A percentile compares a stretch with the other conserved stretches of the same genome.
Evolutionary conservation across 2,329 filamentous ascomycete species (phyloP).

Genomic region (Penicillium brevicompactum): DNA sequence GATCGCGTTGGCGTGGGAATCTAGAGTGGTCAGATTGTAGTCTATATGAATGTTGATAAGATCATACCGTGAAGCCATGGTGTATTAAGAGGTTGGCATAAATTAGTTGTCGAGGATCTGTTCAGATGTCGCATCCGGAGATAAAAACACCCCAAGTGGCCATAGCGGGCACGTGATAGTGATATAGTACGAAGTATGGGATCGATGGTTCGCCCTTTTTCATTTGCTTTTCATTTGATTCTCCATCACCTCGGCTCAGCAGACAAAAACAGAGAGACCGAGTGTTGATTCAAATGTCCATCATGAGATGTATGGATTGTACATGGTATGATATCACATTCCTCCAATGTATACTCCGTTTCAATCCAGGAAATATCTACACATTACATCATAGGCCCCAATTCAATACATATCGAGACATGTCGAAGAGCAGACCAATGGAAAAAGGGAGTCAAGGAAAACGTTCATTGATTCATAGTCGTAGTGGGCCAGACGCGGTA

Average conservation of each 20-base stretch:
- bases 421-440: not conserved
- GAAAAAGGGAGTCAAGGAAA: not conserved
- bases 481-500: constrained; percentile 9
- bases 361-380: not conserved
- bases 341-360: not conserved
- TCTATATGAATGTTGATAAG: not conserved
- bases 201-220: not conserved
- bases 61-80: constrained; percentile 42
- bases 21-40: constrained; percentile 41
- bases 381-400: not conserved
- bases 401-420: too few species aligned
- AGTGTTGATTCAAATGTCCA: too few species aligned
- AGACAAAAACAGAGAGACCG: too few species aligned
- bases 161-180: constrained; percentile 28
- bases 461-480: constrained; percentile 23
- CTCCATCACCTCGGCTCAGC: too few species aligned
- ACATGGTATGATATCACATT: not conserved
- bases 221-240: not conserved
- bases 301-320: too few species aligned
- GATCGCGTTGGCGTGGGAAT: constrained; percentile 67
- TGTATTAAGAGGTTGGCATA: constrained; percentile 3
- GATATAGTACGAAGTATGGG: too few species aligned
- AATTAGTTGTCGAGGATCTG: not conserved
- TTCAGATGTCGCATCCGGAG: constrained; percentile 20
- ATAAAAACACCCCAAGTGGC: constrained; percentile 26